Evolutionary conservation across 176 grass and related monocot species (phyloP).

Genomic region (Phragmites australis): DNA sequence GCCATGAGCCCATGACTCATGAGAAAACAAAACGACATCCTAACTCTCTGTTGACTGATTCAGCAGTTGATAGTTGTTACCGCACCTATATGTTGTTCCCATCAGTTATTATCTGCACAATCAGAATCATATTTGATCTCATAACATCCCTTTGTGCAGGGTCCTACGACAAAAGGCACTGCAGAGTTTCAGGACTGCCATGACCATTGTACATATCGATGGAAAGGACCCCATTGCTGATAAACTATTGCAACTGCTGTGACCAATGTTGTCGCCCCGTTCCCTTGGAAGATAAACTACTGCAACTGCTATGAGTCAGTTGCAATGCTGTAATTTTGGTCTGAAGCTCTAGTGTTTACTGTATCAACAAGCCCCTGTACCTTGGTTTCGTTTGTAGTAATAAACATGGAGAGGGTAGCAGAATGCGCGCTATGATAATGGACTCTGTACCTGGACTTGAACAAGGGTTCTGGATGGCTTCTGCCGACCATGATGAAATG

Average conservation of each 20-base stretch:
- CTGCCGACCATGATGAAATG: neutral
- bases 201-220: constrained; percentile 38
- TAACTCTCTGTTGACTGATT: neutral
- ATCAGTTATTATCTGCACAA: neutral
- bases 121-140: constrained; percentile 18
- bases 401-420: constrained; percentile 32
- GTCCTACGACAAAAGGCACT: constrained; percentile 16
- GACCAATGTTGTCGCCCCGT: neutral
- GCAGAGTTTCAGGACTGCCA: constrained; percentile 15
- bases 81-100: neutral
- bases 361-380: constrained; percentile 20
- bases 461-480: neutral
- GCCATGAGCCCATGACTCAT: neutral
- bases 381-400: constrained; percentile 16
- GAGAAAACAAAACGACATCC: constrained; percentile 7
- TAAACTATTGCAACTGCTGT: constrained; percentile 5
- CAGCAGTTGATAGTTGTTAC: neutral
- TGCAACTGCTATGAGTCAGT: neutral
- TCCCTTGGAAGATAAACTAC: neutral
- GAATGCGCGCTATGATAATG: constrained; percentile 13
- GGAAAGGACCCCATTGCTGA: constrained; percentile 15
- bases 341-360: constrained; percentile 25
- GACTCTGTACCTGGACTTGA: neutral
- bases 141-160: constrained; percentile 23
- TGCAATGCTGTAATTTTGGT: constrained; percentile 34